Conservation (phyloP, 2,329 filamentous ascomycete species). For the Epichloe bromicola region DNA sequence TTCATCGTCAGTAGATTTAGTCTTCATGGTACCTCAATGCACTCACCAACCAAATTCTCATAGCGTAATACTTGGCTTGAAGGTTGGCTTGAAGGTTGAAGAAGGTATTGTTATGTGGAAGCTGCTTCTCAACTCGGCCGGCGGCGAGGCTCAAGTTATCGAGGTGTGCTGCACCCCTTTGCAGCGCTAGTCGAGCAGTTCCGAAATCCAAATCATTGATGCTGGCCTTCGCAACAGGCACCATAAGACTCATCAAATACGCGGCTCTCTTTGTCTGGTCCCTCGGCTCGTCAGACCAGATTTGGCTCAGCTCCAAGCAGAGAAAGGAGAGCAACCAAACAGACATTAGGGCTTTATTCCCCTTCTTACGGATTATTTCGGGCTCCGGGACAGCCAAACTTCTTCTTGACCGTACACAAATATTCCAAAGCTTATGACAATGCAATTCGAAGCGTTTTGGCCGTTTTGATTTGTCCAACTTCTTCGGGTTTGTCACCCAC, state of each 20-base stretch:
- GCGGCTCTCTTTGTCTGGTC: slow-evolving; percentile 26
- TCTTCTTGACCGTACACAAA: slow-evolving; percentile 39
- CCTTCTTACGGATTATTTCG: slow-evolving; percentile 9
- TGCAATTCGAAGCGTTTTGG: slow-evolving; percentile 35
- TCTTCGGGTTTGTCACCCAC: background rate
- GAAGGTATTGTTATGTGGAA: too few species aligned
- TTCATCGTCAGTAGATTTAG: slow-evolving; percentile 8
- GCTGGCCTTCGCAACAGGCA: slow-evolving; percentile 47
- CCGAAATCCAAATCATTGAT: slow-evolving; percentile 41
- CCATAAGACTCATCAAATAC: slow-evolving; percentile 51
- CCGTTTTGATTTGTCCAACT: background rate
- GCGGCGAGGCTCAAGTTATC: background rate
- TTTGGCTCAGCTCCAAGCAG: slow-evolving; percentile 47
- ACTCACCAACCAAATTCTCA: slow-evolving; percentile 54
- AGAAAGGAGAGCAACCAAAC: slow-evolving; percentile 49
- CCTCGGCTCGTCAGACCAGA: slow-evolving; percentile 14
- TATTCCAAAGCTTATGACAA: slow-evolving; percentile 55
- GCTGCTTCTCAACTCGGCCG: slow-evolving; percentile 1
- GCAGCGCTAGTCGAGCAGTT: slow-evolving; percentile 47
- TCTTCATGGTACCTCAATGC: slow-evolving; percentile 1
- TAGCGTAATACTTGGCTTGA: slow-evolving; percentile 48
- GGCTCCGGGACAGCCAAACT: slow-evolving; percentile 10
- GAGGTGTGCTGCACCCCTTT: slow-evolving; percentile 37
- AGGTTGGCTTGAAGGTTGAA: slow-evolving; percentile 31
- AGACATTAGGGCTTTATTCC: slow-evolving; percentile 21